Conservation (phyloP, 352 stramenopile species). For the Pseudoperonospora humuli region DNA sequence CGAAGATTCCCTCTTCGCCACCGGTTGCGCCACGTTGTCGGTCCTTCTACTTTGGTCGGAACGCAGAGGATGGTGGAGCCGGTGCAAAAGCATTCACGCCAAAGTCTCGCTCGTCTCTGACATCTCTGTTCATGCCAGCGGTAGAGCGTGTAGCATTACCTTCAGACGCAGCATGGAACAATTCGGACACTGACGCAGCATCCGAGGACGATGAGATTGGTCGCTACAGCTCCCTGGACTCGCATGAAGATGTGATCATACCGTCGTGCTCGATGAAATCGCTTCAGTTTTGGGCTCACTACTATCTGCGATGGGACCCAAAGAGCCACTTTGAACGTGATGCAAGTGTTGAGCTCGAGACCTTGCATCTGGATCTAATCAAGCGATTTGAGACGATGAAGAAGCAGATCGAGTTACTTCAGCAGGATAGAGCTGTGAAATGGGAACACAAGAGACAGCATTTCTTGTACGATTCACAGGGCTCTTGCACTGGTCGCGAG, state of each 20-base stretch:
- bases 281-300: conserved; percentile 68
- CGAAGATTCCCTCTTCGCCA: conserved; percentile 19
- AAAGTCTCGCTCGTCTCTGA: conserved; percentile 26
- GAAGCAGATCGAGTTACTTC: conserved; percentile 15
- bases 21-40: conserved; percentile 14
- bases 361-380: conserved; percentile 41
- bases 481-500: background rate
- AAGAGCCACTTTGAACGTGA: conserved; percentile 49
- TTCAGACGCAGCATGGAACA: conserved; percentile 25
- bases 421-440: conserved; percentile 24
- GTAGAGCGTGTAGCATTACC: conserved; percentile 19
- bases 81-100: conserved; percentile 10
- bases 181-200: conserved; percentile 21
- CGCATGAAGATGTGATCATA: conserved; percentile 55
- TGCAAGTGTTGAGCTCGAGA: conserved; percentile 51
- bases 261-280: conserved; percentile 60
- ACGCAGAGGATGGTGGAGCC: conserved; percentile 6
- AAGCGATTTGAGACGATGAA: conserved; percentile 28
- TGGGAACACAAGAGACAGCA: conserved; percentile 22
- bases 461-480: background rate
- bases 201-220: conserved; percentile 36
- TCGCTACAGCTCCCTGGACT: conserved; percentile 21
- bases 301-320: conserved; percentile 76
- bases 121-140: conserved; percentile 27
- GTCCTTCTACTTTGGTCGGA: conserved; percentile 9